These are phyloP conservation scores for Lepidium aucheri DNA, from an alignment of 345 rosid species.

Conservation along the genomic window DNA sequence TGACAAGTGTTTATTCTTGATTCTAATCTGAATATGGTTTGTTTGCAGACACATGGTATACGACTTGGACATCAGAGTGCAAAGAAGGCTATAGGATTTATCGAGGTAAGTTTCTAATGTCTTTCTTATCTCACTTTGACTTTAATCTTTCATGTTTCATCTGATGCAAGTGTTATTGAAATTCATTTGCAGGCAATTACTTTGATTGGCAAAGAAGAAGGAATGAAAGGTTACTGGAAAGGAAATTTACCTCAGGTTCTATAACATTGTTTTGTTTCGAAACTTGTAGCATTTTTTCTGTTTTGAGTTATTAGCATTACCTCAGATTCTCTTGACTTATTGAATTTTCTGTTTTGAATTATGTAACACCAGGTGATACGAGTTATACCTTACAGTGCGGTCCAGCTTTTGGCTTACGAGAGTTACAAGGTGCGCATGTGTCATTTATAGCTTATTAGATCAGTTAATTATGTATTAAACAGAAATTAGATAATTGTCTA, in stretches of 20 bases:
- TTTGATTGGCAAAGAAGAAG: conserved; percentile 81
- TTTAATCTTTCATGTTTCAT: background rate
- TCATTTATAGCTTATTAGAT: background rate
- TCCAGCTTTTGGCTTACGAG: conserved; percentile 92
- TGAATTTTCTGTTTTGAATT: conserved; percentile 1
- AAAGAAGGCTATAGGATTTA: conserved; percentile 72
- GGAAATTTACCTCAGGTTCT: conserved; percentile 96
- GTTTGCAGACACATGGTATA: conserved; percentile 68
- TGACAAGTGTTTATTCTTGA: background rate
- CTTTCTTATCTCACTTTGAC: background rate
- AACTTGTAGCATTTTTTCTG: background rate
- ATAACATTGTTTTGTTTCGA: background rate
- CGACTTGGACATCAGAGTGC: conserved; percentile 57
- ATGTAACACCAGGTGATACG: conserved; percentile 65
- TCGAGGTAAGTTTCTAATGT: conserved; percentile 40
- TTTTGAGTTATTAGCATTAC: conserved; percentile 17
- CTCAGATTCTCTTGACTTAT: conserved; percentile 2
- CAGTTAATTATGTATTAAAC: background rate
- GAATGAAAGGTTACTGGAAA: conserved; percentile 96
- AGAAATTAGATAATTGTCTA: background rate
- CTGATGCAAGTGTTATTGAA: conserved; percentile 1
- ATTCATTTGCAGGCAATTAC: conserved; percentile 52
- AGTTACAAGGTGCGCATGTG: conserved; percentile 60
- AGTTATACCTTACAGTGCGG: conserved; percentile 87
- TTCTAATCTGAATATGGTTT: background rate